These are phyloP conservation scores for Tausonia pullulans DNA, from an alignment of 1,284 basidiomycete genomes.

Conservation along the genomic window DNA sequence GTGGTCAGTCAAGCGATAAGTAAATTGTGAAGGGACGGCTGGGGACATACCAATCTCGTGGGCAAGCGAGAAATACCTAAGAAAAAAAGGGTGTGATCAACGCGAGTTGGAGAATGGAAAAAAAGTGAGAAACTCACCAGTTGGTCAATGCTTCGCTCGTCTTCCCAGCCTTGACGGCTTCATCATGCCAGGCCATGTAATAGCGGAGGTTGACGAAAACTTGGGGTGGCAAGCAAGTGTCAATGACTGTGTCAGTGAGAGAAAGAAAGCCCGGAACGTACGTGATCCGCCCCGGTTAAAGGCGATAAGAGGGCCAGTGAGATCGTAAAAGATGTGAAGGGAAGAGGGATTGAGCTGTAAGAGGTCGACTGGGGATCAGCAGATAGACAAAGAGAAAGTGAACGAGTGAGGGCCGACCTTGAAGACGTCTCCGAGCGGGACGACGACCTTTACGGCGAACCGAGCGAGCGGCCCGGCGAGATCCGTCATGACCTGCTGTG, in stretches of 20 bases:
- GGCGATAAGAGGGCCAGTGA: slow-evolving; percentile 12
- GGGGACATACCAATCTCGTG: too few species aligned
- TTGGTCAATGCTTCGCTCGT: background rate
- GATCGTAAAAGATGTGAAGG: slow-evolving; percentile 15
- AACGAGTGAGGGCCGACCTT: background rate
- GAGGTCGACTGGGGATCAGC: background rate
- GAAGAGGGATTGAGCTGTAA: background rate
- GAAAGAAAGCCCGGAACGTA: background rate
- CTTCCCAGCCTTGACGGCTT: background rate
- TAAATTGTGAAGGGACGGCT: too few species aligned
- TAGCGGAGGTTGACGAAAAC: slow-evolving; percentile 15
- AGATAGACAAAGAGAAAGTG: background rate
- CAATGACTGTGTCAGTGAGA: background rate
- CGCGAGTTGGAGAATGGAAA: too few species aligned
- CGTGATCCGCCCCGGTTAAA: slow-evolving; percentile 1
- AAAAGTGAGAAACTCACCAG: background rate
- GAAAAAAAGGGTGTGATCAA: too few species aligned
- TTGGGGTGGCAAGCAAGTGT: background rate
- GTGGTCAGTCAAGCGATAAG: too few species aligned
- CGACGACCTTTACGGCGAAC: slow-evolving; percentile 3
- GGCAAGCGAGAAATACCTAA: too few species aligned
- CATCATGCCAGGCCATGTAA: slow-evolving; percentile 14
- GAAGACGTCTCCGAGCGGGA: slow-evolving; percentile 5
- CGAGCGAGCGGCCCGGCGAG: background rate
- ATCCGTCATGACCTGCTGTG: background rate